Percentiles rank a stretch among this genome's conserved stretches.
Evolutionary conservation across 495 filamentous ascomycete species (phyloP).

Genomic region (Podospora anserina): DNA sequence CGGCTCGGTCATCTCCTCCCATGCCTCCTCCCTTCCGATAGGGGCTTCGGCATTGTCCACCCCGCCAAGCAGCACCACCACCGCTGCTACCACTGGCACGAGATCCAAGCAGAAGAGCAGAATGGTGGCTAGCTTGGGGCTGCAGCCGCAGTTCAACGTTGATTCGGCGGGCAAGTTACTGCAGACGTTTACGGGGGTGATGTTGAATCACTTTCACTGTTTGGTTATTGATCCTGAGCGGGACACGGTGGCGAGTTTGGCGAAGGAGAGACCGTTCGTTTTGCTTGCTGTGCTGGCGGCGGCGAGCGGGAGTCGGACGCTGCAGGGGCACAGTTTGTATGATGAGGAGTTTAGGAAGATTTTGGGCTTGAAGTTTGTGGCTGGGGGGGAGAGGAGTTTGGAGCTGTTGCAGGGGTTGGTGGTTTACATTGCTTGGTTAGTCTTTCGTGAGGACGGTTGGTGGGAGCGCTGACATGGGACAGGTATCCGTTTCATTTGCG

Average conservation of each 20-base stretch:
- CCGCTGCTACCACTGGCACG: not conserved
- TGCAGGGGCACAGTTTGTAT: conserved; percentile 47
- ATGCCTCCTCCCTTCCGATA: conserved; percentile 31
- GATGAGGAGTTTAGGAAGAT: conserved; percentile 51
- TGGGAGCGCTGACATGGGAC: not conserved
- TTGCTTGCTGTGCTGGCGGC: conserved; percentile 45
- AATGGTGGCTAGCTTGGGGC: conserved; percentile 29
- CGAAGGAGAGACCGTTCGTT: conserved; percentile 41
- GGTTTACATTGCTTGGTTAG: conserved; percentile 47
- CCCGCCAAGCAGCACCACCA: conserved; percentile 25
- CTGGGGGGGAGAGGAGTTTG: conserved; percentile 44
- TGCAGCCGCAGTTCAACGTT: conserved; percentile 49
- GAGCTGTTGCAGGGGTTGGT: conserved; percentile 46
- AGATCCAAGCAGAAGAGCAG: conserved; percentile 1
- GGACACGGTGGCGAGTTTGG: conserved; percentile 37
- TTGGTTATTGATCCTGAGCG: conserved; percentile 30
- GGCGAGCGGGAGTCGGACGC: conserved; percentile 39
- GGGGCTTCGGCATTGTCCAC: conserved; percentile 36
- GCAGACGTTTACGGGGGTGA: conserved; percentile 33
- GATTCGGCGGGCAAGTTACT: conserved; percentile 44
- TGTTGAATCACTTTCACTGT: conserved; percentile 43
- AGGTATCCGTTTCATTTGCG: conserved; percentile 52
- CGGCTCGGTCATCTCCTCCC: conserved; percentile 22
- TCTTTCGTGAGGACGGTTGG: not conserved
- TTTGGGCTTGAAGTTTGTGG: conserved; percentile 47